These are phyloP conservation scores for Inga laurina DNA, from an alignment of 306 rosid genomes.

Conservation along the genomic window DNA sequence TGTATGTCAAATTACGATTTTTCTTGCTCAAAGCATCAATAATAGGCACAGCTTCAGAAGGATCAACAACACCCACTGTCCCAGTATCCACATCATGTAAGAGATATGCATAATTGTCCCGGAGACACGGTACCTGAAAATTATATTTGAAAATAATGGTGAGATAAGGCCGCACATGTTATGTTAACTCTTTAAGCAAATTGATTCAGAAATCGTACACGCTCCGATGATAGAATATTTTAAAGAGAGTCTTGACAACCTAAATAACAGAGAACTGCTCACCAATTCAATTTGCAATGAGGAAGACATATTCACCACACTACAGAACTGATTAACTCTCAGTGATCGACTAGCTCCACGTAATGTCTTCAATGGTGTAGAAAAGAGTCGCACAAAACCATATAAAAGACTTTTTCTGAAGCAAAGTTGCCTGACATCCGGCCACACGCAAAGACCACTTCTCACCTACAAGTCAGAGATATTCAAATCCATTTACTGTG, in stretches of 20 bases:
- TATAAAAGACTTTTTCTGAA: constrained; percentile 72
- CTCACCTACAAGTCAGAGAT: constrained; percentile 52
- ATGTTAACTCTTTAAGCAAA: background rate
- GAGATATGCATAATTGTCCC: constrained; percentile 91
- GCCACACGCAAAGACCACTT: constrained; percentile 72
- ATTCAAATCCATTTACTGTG: constrained; percentile 29
- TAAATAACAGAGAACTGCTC: constrained; percentile 32
- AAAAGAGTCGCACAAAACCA: constrained; percentile 75
- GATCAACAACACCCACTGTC: constrained; percentile 96
- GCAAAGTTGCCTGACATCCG: constrained; percentile 77
- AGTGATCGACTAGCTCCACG: constrained; percentile 91
- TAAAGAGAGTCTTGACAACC: background rate
- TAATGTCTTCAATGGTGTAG: constrained; percentile 77
- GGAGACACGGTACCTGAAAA: constrained; percentile 87
- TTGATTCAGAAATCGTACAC: constrained; percentile 10
- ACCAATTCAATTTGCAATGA: constrained; percentile 93
- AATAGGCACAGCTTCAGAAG: constrained; percentile 87
- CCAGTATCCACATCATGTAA: constrained; percentile 92
- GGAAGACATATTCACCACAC: constrained; percentile 81
- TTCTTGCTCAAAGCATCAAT: constrained; percentile 78
- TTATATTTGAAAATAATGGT: background rate
- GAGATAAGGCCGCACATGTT: background rate
- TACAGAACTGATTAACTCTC: constrained; percentile 84
- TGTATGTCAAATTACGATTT: constrained; percentile 88
- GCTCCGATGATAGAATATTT: constrained; percentile 7